Evolutionary conservation across 2,329 filamentous ascomycete species (phyloP).

Genomic region (Fusarium acutatum): DNA sequence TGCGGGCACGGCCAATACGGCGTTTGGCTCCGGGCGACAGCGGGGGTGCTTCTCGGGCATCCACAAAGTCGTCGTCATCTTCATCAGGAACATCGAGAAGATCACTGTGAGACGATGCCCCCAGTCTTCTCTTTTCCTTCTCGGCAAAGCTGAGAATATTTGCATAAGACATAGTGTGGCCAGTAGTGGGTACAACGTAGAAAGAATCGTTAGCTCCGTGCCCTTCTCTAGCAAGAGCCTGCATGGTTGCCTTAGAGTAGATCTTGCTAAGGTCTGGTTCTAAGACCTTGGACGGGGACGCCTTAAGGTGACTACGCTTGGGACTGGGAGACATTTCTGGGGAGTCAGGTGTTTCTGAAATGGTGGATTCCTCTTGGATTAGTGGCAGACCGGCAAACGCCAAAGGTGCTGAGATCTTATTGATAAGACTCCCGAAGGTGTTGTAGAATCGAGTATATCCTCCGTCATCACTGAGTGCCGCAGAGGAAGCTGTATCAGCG

Average conservation of each 20-base stretch:
- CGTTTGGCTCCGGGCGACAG: conserved; percentile 54
- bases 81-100: conserved; percentile 63
- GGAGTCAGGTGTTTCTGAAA: conserved; percentile 45
- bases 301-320: conserved; percentile 50
- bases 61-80: conserved; percentile 87
- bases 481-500: conserved; percentile 36
- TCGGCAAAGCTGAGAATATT: conserved; percentile 80
- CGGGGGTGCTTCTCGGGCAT: conserved; percentile 75
- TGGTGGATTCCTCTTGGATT: conserved; percentile 58
- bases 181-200: conserved; percentile 92
- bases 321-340: conserved; percentile 52
- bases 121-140: conserved; percentile 70
- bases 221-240: conserved; percentile 76
- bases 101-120: conserved; percentile 59
- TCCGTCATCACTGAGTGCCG: conserved; percentile 64
- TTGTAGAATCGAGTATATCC: conserved; percentile 92
- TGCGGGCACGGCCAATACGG: conserved; percentile 51
- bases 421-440: conserved; percentile 88
- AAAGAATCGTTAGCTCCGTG: conserved; percentile 78
- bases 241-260: conserved; percentile 85
- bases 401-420: conserved; percentile 86
- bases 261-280: conserved; percentile 80
- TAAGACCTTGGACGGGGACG: conserved; percentile 40
- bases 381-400: conserved; percentile 93
- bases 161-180: conserved; percentile 92